Base-by-base conservation (phyloP, 108 stramenopile species). In the Cylindrotheca closterium region DNA sequence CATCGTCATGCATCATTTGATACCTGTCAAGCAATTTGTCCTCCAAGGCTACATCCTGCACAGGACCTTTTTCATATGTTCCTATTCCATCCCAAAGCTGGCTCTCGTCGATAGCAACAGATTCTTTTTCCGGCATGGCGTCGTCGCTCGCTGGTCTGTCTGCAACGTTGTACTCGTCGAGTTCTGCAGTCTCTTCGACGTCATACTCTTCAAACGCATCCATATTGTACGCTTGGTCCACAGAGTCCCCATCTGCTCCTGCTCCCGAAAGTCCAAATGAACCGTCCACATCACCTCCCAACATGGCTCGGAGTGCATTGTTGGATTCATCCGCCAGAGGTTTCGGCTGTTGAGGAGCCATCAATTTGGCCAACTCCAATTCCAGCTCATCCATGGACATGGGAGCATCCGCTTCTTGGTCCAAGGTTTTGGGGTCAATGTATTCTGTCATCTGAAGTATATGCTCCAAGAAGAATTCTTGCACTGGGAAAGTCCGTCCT, bases 401-500 rank as follows among this genome's bases (percentile, higher is more conserved):
- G 2, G 7, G 46, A 2, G n/a, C 65, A 10, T 30, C 57, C 8
- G 49, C 31, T 0, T 56, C 74, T 10, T 46, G 68, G 31, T 75
- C 73, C 31, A 79, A 69, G 12, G 70, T 29, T 26, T 63, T 71
- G 26, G 60, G 65, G 7, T 81, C 80, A 25, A 73, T 59, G 55
- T 78, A 92, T 29, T 73, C 72, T 8, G 89, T 91, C 65, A 83
- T 69, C 28, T 71, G 58, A 21, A 93, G 60, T 4, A 80, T 73
- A 63, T 93, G 84, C 52, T 89, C 92, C 52, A 93, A 68, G 59
- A 82, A 93, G 73, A 86, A 87, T 50, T 73, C 73, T 74, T 88
- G 80, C 18, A 93, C 86, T 2, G 86, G 86, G 65, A 84, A 93
- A 0, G 89, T 92, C 23, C 92, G 71, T 10, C 91, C 93, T 25